Evolutionary conservation across 306 rosid genomes (phyloP).

Genomic region (Hippophae rhamnoides): DNA sequence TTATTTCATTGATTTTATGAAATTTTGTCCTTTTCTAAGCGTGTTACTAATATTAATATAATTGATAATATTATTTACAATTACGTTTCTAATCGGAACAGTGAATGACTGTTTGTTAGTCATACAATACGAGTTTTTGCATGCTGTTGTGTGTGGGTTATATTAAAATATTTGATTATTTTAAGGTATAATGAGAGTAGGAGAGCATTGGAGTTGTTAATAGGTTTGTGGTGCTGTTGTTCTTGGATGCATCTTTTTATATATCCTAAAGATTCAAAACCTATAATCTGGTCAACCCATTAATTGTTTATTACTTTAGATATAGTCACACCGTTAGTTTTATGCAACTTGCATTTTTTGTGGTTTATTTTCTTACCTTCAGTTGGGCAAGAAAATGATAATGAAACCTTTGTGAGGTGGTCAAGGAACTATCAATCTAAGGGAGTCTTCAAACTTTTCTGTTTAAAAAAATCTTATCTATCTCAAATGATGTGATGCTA

Average conservation of each 20-base stretch:
- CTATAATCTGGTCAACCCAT: slow-evolving; percentile 10
- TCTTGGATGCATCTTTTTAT: slow-evolving; percentile 22
- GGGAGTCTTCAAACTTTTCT: no score
- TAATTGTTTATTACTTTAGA: slow-evolving; percentile 1
- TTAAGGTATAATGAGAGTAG: not conserved
- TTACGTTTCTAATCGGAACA: slow-evolving; percentile 20
- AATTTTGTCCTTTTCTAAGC: slow-evolving; percentile 21
- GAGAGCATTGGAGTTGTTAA: not conserved
- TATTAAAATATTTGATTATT: slow-evolving; percentile 8
- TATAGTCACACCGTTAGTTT: slow-evolving; percentile 9
- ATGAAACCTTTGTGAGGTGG: not conserved
- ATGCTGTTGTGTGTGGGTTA: slow-evolving; percentile 12
- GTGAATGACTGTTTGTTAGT: slow-evolving; percentile 22
- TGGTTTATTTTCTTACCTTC: not conserved
- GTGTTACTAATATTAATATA: slow-evolving; percentile 2
- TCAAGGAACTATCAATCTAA: no score
- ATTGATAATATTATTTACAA: slow-evolving; percentile 11
- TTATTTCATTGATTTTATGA: slow-evolving; percentile 24
- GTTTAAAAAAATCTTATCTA: no score
- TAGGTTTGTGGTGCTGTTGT: not conserved
- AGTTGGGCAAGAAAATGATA: not conserved
- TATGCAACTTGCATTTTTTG: slow-evolving; percentile 5
- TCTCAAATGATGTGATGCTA: no score
- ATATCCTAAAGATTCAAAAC: slow-evolving; percentile 1
- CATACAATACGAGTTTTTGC: slow-evolving; percentile 11